Percentiles rank a stretch among this genome's conserved stretches.
phyloP scores from a whole-genome alignment of 2,329 filamentous ascomycete species.

The Bretziella fagacearum region DNA sequence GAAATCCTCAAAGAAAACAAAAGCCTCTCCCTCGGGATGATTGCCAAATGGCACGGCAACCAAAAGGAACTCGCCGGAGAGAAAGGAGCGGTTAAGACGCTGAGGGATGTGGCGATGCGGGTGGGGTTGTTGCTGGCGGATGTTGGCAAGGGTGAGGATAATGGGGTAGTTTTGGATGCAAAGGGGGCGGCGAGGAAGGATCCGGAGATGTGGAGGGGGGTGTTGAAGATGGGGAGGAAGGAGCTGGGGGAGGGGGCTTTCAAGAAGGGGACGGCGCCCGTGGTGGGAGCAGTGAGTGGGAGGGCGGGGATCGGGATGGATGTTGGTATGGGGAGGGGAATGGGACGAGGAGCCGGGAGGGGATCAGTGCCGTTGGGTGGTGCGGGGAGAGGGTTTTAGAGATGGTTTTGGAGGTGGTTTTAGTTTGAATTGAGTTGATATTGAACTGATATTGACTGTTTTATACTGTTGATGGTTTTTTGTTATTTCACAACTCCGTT shows the following conservation, averaged over 20 bases:
- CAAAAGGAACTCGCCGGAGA: not conserved
- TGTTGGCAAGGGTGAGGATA: not conserved
- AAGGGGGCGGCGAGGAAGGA: not conserved
- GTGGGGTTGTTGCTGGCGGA: not conserved
- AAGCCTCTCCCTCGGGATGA: not conserved
- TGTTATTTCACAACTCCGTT: too few relatives aligned
- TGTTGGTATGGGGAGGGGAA: not conserved
- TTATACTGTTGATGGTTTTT: too few relatives aligned
- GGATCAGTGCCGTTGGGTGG: not conserved
- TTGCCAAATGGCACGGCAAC: not conserved
- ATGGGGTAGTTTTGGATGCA: too few relatives aligned
- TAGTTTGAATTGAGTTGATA: too few relatives aligned
- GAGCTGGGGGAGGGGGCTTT: not conserved
- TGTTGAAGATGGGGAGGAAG: not conserved
- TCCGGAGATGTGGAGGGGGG: not conserved
- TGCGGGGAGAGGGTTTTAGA: not conserved
- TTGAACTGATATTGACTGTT: too few relatives aligned
- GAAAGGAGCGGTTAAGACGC: not conserved
- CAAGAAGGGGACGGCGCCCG: not conserved
- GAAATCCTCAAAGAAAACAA: not conserved
- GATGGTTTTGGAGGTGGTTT: not conserved
- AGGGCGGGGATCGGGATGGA: not conserved
- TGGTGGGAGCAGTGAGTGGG: not conserved
- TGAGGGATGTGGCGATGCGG: not conserved
- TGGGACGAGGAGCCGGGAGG: not conserved